Conservation (phyloP, 176 grass and related monocot genomes). For the Carex kokanica region DNA sequence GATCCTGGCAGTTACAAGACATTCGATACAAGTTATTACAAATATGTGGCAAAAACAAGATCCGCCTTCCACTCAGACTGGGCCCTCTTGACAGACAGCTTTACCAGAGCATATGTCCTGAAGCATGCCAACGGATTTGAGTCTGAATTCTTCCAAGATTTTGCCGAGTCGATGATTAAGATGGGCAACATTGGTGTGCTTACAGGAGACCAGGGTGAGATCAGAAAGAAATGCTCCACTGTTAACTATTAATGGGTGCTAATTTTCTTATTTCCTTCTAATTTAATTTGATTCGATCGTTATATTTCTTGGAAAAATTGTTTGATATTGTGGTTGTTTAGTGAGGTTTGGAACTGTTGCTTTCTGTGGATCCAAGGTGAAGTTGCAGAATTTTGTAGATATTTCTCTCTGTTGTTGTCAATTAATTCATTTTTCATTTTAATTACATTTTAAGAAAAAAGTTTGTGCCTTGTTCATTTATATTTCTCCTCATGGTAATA, state of each 20-base stretch:
- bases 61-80: constrained; percentile 83
- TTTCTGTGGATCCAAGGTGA: not conserved
- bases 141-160: constrained; percentile 54
- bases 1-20: constrained; percentile 78
- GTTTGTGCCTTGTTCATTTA: not conserved
- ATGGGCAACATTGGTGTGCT: constrained; percentile 58
- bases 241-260: constrained; percentile 23
- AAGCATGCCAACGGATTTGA: constrained; percentile 48
- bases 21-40: constrained; percentile 68
- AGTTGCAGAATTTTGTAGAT: constrained; percentile 1
- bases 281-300: not conserved
- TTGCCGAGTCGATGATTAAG: constrained; percentile 55
- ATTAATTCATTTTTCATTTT: not conserved
- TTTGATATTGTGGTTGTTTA: not conserved
- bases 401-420: not conserved
- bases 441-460: not conserved
- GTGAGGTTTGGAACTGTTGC: not conserved
- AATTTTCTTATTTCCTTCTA: not conserved
- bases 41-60: constrained; percentile 45
- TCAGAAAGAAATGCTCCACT: constrained; percentile 69
- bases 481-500: not conserved
- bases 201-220: constrained; percentile 51
- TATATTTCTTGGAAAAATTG: not conserved
- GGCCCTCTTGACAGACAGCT: constrained; percentile 46
- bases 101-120: constrained; percentile 59